These are phyloP conservation scores for Euphorbia lathyris DNA, from an alignment of 345 rosid species.

Conservation along the genomic window DNA sequence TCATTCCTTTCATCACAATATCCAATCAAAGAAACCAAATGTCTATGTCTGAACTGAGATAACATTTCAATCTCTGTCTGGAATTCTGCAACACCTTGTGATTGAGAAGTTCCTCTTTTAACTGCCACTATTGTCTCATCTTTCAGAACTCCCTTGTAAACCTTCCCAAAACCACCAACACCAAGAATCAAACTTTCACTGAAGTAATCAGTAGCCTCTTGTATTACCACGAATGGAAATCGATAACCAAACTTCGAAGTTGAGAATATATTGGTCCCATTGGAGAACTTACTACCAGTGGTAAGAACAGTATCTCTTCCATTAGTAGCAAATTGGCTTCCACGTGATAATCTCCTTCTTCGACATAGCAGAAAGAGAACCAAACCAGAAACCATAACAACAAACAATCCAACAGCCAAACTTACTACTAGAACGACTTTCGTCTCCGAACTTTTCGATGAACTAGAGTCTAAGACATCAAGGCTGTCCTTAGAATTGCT, in stretches of 20 bases:
- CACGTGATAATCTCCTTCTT: slow-evolving; percentile 32
- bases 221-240: slow-evolving; percentile 46
- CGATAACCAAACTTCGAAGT: slow-evolving; percentile 50
- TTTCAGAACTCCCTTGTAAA: slow-evolving; percentile 53
- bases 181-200: slow-evolving; percentile 51
- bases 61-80: slow-evolving; percentile 67
- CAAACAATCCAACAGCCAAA: slow-evolving; percentile 32
- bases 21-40: slow-evolving; percentile 63
- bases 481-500: slow-evolving; percentile 50
- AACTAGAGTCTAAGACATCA: slow-evolving; percentile 34
- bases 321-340: slow-evolving; percentile 19
- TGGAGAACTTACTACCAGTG: slow-evolving; percentile 5
- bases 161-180: slow-evolving; percentile 72
- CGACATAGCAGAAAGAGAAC: slow-evolving; percentile 25
- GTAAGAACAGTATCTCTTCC: slow-evolving; percentile 17
- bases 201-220: slow-evolving; percentile 57
- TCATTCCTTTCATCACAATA: slow-evolving; percentile 59
- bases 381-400: slow-evolving; percentile 25
- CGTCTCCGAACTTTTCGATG: slow-evolving; percentile 22
- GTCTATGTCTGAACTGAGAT: slow-evolving; percentile 67
- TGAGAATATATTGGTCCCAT: slow-evolving; percentile 36
- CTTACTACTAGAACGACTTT: slow-evolving; percentile 33
- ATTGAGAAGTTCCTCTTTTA: slow-evolving; percentile 54
- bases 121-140: slow-evolving; percentile 59
- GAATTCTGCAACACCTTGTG: slow-evolving; percentile 63